phyloP scores from a whole-genome alignment of 805 yeast genomes.

The Kodamaea jinghongensis region DNA sequence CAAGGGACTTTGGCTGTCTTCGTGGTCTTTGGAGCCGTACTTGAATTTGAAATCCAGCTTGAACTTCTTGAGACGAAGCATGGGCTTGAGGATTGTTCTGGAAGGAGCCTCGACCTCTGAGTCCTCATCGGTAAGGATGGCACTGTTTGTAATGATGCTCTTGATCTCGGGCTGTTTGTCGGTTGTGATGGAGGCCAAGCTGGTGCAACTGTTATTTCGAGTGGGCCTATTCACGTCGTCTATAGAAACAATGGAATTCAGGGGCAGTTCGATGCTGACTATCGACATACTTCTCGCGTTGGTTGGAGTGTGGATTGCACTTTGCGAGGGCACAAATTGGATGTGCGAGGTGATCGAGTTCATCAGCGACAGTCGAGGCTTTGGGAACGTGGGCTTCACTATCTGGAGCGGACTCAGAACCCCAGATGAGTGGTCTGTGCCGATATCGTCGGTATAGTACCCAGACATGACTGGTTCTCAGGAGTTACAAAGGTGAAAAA shows the following conservation, averaged over 20 bases:
- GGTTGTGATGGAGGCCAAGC: slow-evolving; percentile 16
- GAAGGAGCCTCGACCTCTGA: slow-evolving; percentile 27
- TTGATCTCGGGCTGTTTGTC: slow-evolving; percentile 1
- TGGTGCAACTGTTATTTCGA: slow-evolving; percentile 33
- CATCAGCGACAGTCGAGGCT: slow-evolving; percentile 34
- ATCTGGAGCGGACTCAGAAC: slow-evolving; percentile 13
- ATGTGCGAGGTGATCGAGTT: slow-evolving; percentile 15
- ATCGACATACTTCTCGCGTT: slow-evolving; percentile 35
- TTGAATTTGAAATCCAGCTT: slow-evolving; percentile 26
- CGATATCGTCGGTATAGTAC: slow-evolving; percentile 13
- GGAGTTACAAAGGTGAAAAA: background rate
- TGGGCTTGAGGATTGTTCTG: slow-evolving; percentile 18
- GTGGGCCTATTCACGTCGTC: slow-evolving; percentile 34
- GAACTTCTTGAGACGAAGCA: slow-evolving; percentile 12
- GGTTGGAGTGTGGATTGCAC: slow-evolving; percentile 14
- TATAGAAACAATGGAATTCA: slow-evolving; percentile 39
- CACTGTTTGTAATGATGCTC: slow-evolving; percentile 11
- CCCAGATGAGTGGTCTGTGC: slow-evolving; percentile 12
- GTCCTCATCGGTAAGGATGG: slow-evolving; percentile 36
- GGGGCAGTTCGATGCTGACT: slow-evolving; percentile 36
- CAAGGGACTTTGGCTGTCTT: background rate
- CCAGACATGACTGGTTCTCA: slow-evolving; percentile 8
- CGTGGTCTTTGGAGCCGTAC: slow-evolving; percentile 5
- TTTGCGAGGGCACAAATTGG: slow-evolving; percentile 2
- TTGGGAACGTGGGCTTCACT: slow-evolving; percentile 15